phyloP scores from a whole-genome alignment of 192 early-diverging fungal genomes.

The Backusella mclennaniae region DNA sequence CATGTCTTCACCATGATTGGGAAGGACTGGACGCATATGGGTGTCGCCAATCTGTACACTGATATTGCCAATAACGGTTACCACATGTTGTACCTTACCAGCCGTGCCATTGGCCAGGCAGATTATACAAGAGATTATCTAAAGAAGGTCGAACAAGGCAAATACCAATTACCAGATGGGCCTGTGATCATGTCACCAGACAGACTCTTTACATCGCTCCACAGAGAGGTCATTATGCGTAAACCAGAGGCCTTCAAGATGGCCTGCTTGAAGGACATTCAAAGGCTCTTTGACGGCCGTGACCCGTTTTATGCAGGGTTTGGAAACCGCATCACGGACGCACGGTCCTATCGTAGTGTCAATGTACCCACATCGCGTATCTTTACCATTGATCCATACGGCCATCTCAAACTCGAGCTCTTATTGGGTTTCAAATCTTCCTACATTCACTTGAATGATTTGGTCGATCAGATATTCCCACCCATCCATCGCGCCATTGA shows the following conservation, averaged over 20 bases:
- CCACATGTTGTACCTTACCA: slow-evolving; percentile 92
- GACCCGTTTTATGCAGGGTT: slow-evolving; percentile 96
- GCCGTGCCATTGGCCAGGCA: slow-evolving; percentile 92
- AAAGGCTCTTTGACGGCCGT: slow-evolving; percentile 76
- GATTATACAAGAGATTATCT: slow-evolving; percentile 91
- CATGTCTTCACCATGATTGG: slow-evolving; percentile 98
- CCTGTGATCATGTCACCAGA: slow-evolving; percentile 96
- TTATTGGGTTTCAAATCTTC: slow-evolving; percentile 85
- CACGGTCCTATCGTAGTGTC: slow-evolving; percentile 91
- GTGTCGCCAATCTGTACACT: slow-evolving; percentile 95
- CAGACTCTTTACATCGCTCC: slow-evolving; percentile 87
- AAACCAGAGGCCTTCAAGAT: slow-evolving; percentile 98
- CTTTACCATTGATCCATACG: slow-evolving; percentile 93
- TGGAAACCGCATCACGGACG: slow-evolving; percentile 90
- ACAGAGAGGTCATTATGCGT: slow-evolving; percentile 91
- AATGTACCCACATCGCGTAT: slow-evolving; percentile 91
- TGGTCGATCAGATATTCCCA: slow-evolving; percentile 97
- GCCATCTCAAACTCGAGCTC: slow-evolving; percentile 90
- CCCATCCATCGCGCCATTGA: slow-evolving; percentile 57
- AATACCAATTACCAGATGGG: slow-evolving; percentile 87
- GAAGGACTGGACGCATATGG: slow-evolving; percentile 97
- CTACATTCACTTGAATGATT: slow-evolving; percentile 85
- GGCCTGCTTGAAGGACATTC: slow-evolving; percentile 88
- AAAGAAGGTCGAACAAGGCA: slow-evolving; percentile 82
- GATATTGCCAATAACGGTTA: slow-evolving; percentile 94